Base-by-base conservation (phyloP, 129 eudicot species). In the Pseudognaphalium luteoalbum region DNA sequence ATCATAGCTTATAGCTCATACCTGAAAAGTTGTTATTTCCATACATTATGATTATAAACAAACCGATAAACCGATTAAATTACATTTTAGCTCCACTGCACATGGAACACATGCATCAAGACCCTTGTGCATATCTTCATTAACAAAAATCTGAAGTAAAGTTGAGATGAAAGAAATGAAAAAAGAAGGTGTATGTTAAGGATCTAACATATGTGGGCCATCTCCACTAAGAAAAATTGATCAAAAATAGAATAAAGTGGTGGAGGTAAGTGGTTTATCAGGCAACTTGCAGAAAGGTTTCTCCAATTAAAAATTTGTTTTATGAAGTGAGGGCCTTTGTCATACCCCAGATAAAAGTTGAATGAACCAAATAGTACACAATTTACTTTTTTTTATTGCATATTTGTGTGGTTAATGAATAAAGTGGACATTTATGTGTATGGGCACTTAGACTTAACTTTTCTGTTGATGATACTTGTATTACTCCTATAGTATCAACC, bases 271-370 rank as follows among this genome's bases (percentile, higher is more conserved):
- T 83, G 87, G 71, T 83, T 75, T 79, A 81, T 78, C 57, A 67
- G 79, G 85, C 86, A 85, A 82, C 86, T 82, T 71, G 86, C 81
- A 85, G 68, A 81, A 85, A 81, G 82, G 71, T 77, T 80, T 62
- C 81, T 77, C 72, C 82, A 76, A 80, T 60, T 76, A 15, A 77
- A 71, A 76, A 35, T 56, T 35, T 65, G 47, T 57, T 66, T 50
- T 30, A 77, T 67, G 82, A 85, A 74, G 75, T 73, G 35, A 67
- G 70, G 76, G 67, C 69, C 76, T 77, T 66, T 82, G 74, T 72
- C 70, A 42, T 25, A 12, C 72, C 65, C 72, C 76, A 42, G 29
- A 77, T 20, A 59, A 82, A 54, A 52, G 75, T 35, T 32, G 71
- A 61, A 52, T 60, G 35, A 57, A 57, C 62, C 22, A 28, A 15